Base-by-base conservation (phyloP, 345 rosid species). In the Leavenworthia alabamica region DNA sequence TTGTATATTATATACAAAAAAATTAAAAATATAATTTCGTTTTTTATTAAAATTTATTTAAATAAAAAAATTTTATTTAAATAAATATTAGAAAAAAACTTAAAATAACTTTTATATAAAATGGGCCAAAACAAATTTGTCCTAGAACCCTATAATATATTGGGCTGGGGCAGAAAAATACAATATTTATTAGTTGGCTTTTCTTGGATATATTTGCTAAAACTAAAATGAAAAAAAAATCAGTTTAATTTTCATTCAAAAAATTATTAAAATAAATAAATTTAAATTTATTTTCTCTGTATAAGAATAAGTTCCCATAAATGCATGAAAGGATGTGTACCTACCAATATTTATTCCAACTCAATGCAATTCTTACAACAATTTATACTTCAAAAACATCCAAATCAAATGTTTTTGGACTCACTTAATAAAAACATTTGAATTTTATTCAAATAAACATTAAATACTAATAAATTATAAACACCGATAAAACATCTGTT, bases 311-410 rank as follows among this genome's bases (percentile, higher is more conserved):
- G 50, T 32, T 60, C 48, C 4, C 33, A 61, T 69, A 53, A 69
- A 61, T 69, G 73, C 62, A 7, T 53, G 62, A 62, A 45, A 61
- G 27, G 63, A 69, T 69, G 73, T 61, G 36, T 60, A 69, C 68
- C 67, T 19, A 69, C 73, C 62, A 54, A 45, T 61, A 35, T 44
- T 61, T 41, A 44, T 44, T 52, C 67, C 62, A 68, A 68, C 67
- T 68, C 67, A 60, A 68, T 68, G 73, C 61, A 60, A 33, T 52
- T 60, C 66, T 60, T 68, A 32, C 66, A 50, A 42, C 60, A 60
- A 67, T 58, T 58, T 67, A 58, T 50, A 51, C 15, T 27, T 67
- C 55, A 60, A 22, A 68, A 1, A 58, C 41, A 33, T 42, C 43
- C 13, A 54, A 54, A 60, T 35, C 67, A 69, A 69, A 52, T 24